Evolutionary conservation across 2,329 filamentous ascomycete species (phyloP).

Genomic region (Anisogramma anomala): DNA sequence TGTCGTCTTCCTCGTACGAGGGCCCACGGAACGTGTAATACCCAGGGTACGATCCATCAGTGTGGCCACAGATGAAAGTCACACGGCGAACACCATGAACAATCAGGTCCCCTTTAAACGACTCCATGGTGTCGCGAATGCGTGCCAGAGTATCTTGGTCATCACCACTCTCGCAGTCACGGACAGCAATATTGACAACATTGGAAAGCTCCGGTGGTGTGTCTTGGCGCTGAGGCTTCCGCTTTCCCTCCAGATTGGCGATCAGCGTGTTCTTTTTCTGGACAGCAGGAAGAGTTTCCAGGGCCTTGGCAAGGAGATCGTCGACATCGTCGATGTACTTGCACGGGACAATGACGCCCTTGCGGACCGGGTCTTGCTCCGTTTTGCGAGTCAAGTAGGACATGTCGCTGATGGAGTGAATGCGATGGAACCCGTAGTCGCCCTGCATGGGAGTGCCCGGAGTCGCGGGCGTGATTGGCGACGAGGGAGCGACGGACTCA

Average conservation of each 20-base stretch:
- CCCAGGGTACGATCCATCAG: constrained; percentile 85
- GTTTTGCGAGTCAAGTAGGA: constrained; percentile 68
- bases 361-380: constrained; percentile 66
- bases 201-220: constrained; percentile 70
- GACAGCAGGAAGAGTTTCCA: constrained; percentile 65
- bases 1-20: constrained; percentile 77
- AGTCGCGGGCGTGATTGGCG: constrained; percentile 50
- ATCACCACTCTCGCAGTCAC: constrained; percentile 71
- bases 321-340: constrained; percentile 91
- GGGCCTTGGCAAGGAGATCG: constrained; percentile 69
- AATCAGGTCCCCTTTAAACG: constrained; percentile 74
- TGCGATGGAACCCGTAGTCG: constrained; percentile 60
- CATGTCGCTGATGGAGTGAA: constrained; percentile 95
- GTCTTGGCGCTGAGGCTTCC: constrained; percentile 47
- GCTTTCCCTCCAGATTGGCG: constrained; percentile 63
- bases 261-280: constrained; percentile 46
- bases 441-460: constrained; percentile 38
- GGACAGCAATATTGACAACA: constrained; percentile 84
- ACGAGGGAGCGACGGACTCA: constrained; percentile 69
- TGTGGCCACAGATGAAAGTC: constrained; percentile 92
- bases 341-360: constrained; percentile 89
- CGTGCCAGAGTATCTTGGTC: constrained; percentile 71
- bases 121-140: constrained; percentile 63
- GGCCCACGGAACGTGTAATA: constrained; percentile 99
- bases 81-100: constrained; percentile 74